These are phyloP conservation scores for Solanum virginianum DNA, from an alignment of 257 asterid species.

Conservation along the genomic window DNA sequence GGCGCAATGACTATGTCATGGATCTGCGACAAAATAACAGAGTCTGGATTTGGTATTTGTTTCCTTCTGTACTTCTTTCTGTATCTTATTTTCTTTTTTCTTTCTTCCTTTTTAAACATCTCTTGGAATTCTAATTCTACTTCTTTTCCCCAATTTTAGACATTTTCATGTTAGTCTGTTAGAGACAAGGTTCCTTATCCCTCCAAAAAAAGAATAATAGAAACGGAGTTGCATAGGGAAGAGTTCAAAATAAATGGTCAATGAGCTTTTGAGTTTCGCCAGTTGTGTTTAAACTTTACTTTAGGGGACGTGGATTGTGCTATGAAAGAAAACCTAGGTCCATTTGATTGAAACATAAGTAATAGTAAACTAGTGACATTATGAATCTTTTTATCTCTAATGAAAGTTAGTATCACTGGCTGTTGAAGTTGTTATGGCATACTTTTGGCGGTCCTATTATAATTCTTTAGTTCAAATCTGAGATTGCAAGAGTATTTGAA, in stretches of 20 bases:
- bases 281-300: neutral
- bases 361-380: neutral
- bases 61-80: neutral
- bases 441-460: neutral
- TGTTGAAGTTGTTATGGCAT: neutral
- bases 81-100: neutral
- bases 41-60: constrained; percentile 81
- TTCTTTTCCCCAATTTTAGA: neutral
- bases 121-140: neutral
- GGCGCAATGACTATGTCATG: constrained; percentile 96
- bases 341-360: neutral
- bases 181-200: neutral
- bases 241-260: neutral
- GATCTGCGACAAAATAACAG: constrained; percentile 89
- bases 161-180: neutral
- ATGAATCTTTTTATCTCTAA: neutral
- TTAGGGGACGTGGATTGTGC: neutral
- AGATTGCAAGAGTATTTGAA: neutral
- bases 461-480: neutral
- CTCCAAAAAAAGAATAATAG: neutral
- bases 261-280: neutral
- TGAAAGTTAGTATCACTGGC: neutral
- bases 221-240: neutral
- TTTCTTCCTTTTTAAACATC: neutral
- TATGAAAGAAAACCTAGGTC: neutral